Base-by-base conservation (phyloP, 176 grass and related monocot species). In the Aegilops sharonensis region DNA sequence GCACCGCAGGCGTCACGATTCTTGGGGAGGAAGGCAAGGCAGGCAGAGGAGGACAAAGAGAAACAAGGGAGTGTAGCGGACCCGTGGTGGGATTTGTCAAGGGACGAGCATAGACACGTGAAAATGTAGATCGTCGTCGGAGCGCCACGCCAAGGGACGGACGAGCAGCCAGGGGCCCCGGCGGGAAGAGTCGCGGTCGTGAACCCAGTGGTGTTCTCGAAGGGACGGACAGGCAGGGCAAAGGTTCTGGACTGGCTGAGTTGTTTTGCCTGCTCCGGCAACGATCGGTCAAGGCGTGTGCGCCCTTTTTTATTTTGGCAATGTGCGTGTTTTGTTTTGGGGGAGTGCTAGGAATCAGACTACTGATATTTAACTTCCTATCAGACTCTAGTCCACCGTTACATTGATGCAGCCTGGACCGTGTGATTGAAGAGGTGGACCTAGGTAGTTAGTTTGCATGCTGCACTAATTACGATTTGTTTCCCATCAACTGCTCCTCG, bases 1-100 rank as follows among this genome's bases (percentile, higher is more conserved):
- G 24, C 12, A 48, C 81, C 68, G 35, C 31, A 36, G 52, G 52
- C 52, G 52, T 20, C 54, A 57, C 54, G 54, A 57, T 79, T 83
- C 73, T 86, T 87, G 57, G 20, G 60, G 32, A 68, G 25, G 20
- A 82, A 86, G 74, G 62, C 37, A 85, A 17, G 12, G n/a, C 40
- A 7, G 12, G n/a, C 40, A 13, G 36, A 6, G 3, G 9, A 69
- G 50, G 14, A 21, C 82, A 68, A 45, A 34, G 13, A 5, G 42
- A 63, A 14, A 18, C 7, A 61, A 39, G 15, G 20, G 23, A 52
- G 48, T 17, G 48, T 52, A 17, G 52, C 64, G 23, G 77, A 73
- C 77, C 20, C 69, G 78, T 77, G 61, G 60, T 31, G 60, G 7
- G 4, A 57, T 76, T 82, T 75, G 60, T 11, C 60, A 82, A 60